Base-by-base conservation (phyloP, 2,329 filamentous ascomycete species). In the Pseudogymnoascus sp. region DNA sequence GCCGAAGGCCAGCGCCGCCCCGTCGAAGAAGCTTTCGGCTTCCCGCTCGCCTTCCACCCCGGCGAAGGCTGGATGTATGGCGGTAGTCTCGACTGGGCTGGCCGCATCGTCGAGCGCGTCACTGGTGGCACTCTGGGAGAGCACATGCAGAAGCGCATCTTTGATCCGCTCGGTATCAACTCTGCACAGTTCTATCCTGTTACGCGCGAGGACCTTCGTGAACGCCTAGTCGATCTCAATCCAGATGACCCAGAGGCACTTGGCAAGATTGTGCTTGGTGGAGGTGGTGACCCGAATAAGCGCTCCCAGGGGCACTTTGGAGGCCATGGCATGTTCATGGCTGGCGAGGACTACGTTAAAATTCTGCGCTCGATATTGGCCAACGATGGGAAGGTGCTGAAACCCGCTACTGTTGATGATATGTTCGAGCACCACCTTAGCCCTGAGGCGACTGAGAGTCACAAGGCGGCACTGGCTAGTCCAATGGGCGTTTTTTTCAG, bases 311-410 rank as follows among this genome's bases (percentile, higher is more conserved):
- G 37, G 11, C 29, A 71, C 5, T 67, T 71, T 45, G 75, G 75
- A 40, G 75, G 76, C 0, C 71, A 75, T 63, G 75, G 75, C 5
- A 64, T 74, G 16, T 75, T 69, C 59, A 72, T 71, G 3, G 70
- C 72, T 1, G 71, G 77, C 8, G 59, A 65, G 0, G 75, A 79
- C 18, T 83, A 78, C 63, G 63, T 78, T 61, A 73, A 73, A 39
- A 68, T 83, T 4, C 67, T 80, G 4, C 73, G 71, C 4, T 80
- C 79, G 4, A 68, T 84, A 1, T 73, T 83, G 0, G 71, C 73
- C 4, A 77, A 83, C 60, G 80, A 83, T 62, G 78, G 76, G 10
- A 78, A 75, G 40, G 66, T 83, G 0, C 75, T 84, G 10, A 74
- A 71, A 31, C 72, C 73, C 0, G 71, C 70, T 5, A 80, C 76